Conservation (phyloP, 768 basidiomycete species). For the Agrocybe pediades region DNA sequence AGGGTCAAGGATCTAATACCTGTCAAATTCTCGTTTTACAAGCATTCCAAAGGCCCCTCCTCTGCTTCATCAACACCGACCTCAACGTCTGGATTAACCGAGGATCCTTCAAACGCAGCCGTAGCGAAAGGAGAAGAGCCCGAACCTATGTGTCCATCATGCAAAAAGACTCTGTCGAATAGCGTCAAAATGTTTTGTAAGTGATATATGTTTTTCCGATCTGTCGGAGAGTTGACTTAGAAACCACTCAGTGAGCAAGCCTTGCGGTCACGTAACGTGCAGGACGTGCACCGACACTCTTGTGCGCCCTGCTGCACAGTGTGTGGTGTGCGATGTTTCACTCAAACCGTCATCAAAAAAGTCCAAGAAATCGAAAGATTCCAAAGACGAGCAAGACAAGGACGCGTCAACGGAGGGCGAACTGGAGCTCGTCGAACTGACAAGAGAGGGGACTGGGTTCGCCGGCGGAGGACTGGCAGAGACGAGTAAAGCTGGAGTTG, state of each 20-base stretch:
- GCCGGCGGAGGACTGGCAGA: slow-evolving; percentile 96
- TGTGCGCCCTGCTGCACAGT: slow-evolving; percentile 75
- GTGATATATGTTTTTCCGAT: slow-evolving; percentile 25
- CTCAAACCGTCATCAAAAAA: slow-evolving; percentile 31
- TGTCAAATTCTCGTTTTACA: slow-evolving; percentile 73
- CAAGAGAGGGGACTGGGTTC: slow-evolving; percentile 96
- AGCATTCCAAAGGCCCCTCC: not conserved
- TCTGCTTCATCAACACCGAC: slow-evolving; percentile 31
- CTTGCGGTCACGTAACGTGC: slow-evolving; percentile 92
- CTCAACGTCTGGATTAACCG: slow-evolving; percentile 38
- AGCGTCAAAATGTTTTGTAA: slow-evolving; percentile 68
- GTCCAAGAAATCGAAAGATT: not conserved
- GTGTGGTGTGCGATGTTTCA: slow-evolving; percentile 79
- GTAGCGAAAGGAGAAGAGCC: slow-evolving; percentile 49
- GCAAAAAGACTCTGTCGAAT: slow-evolving; percentile 84
- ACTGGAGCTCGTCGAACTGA: slow-evolving; percentile 79
- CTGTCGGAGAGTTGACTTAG: not conserved
- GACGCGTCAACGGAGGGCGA: slow-evolving; percentile 26
- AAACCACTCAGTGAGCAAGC: slow-evolving; percentile 62
- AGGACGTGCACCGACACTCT: slow-evolving; percentile 90
- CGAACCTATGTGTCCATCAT: slow-evolving; percentile 83
- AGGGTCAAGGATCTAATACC: slow-evolving; percentile 85
- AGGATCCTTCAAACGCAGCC: slow-evolving; percentile 33
- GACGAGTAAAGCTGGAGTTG: slow-evolving; percentile 73
- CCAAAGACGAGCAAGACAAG: not conserved